phyloP scores from a whole-genome alignment of 192 early-diverging fungal genomes.

The Linnemannia zychae region DNA sequence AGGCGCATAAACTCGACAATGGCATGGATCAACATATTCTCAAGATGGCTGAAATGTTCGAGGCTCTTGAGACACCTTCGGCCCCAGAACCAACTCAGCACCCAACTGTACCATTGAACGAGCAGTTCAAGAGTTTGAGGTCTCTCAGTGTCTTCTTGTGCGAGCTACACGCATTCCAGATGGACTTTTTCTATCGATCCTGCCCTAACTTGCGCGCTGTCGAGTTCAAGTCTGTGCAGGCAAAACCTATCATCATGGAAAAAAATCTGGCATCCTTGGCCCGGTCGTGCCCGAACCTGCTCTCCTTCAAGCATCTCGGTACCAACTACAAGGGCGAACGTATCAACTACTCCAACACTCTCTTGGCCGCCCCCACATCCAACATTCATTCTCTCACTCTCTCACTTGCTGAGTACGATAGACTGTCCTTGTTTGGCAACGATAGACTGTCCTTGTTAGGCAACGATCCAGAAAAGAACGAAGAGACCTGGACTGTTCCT shows the following conservation, averaged over 20 bases:
- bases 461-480: neutral
- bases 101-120: neutral
- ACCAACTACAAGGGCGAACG: neutral
- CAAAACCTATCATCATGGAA: neutral
- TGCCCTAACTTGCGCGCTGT: conserved; percentile 24
- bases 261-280: neutral
- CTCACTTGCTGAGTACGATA: neutral
- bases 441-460: neutral
- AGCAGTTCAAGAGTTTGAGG: conserved; percentile 2
- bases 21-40: neutral
- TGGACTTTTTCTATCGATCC: conserved; percentile 10
- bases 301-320: conserved; percentile 14
- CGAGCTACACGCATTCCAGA: neutral
- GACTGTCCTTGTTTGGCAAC: neutral
- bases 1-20: neutral
- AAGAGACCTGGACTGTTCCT: neutral
- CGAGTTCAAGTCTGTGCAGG: conserved; percentile 3
- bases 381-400: neutral
- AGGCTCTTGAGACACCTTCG: neutral
- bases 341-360: neutral
- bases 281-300: conserved; percentile 10
- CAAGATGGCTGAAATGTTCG: neutral
- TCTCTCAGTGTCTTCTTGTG: conserved; percentile 4
- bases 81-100: neutral
- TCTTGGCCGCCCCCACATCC: neutral